These are phyloP conservation scores for Candida parachauliodes DNA, from an alignment of 805 yeast genomes.

Conservation along the genomic window DNA sequence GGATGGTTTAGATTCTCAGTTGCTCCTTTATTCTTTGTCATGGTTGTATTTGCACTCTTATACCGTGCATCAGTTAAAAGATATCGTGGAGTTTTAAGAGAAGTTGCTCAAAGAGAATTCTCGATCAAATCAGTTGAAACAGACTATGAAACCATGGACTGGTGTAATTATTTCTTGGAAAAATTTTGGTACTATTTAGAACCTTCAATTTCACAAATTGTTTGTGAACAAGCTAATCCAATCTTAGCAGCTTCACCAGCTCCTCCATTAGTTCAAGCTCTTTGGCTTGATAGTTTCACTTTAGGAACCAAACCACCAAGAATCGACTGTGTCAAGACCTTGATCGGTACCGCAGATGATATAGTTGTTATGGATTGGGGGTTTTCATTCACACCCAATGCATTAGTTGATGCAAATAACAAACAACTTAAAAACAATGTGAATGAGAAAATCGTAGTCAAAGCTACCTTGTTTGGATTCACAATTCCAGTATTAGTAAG, in stretches of 20 bases:
- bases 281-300: slow-evolving; percentile 87
- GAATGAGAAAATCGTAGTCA: slow-evolving; percentile 75
- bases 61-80: slow-evolving; percentile 83
- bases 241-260: slow-evolving; percentile 70
- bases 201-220: slow-evolving; percentile 83
- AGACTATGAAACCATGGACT: slow-evolving; percentile 91
- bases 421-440: slow-evolving; percentile 83
- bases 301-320: slow-evolving; percentile 96
- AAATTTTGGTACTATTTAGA: slow-evolving; percentile 91
- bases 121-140: slow-evolving; percentile 77
- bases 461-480: slow-evolving; percentile 78
- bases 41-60: slow-evolving; percentile 57
- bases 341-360: slow-evolving; percentile 85
- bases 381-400: slow-evolving; percentile 88
- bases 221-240: slow-evolving; percentile 81
- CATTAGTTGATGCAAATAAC: slow-evolving; percentile 74
- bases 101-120: slow-evolving; percentile 80
- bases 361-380: slow-evolving; percentile 98
- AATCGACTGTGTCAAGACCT: slow-evolving; percentile 83
- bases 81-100: slow-evolving; percentile 70
- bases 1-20: slow-evolving; percentile 77
- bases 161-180: slow-evolving; percentile 86
- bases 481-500: slow-evolving; percentile 77
- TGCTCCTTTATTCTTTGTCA: slow-evolving; percentile 76
- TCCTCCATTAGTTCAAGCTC: slow-evolving; percentile 78